phyloP scores from a whole-genome alignment of 2,329 filamentous ascomycete species.

The Emmonsiellopsis sp. region DNA sequence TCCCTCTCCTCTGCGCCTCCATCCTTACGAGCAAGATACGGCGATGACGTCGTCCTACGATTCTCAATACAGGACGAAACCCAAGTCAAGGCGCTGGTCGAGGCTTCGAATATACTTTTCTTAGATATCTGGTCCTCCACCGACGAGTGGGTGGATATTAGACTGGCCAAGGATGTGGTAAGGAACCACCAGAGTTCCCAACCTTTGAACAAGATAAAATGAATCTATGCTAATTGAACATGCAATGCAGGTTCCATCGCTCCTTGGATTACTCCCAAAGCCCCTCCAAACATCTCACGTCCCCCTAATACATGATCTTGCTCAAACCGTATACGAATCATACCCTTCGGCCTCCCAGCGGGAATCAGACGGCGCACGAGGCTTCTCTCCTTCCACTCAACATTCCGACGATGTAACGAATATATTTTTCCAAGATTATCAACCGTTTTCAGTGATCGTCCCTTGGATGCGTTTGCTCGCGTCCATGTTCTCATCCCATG shows the following conservation, averaged over 20 bases:
- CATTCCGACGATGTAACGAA: conserved; percentile 39
- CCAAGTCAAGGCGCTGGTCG: conserved; percentile 62
- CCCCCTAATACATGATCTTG: conserved; percentile 70
- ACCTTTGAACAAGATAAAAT: conserved; percentile 4
- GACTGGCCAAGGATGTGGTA: conserved; percentile 66
- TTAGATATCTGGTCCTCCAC: conserved; percentile 88
- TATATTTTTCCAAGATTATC: conserved; percentile 88
- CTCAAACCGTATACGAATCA: conserved; percentile 65
- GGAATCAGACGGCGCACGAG: conserved; percentile 18
- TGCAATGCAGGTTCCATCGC: conserved; percentile 51
- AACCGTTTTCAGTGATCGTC: conserved; percentile 72
- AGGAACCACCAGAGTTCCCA: conserved; percentile 13
- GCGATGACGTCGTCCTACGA: conserved; percentile 75
- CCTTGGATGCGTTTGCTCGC: conserved; percentile 87
- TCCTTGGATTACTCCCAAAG: conserved; percentile 67
- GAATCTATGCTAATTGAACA: not conserved
- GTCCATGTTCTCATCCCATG: conserved; percentile 79
- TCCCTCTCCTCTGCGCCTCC: conserved; percentile 23
- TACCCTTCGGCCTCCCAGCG: conserved; percentile 47
- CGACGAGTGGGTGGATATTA: conserved; percentile 73
- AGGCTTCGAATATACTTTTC: conserved; percentile 65
- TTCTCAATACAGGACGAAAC: conserved; percentile 63
- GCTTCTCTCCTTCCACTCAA: conserved; percentile 23
- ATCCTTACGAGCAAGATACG: conserved; percentile 49
- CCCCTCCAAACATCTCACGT: conserved; percentile 64